phyloP scores from a whole-genome alignment of 345 rosid species.

The Populus nigra region DNA sequence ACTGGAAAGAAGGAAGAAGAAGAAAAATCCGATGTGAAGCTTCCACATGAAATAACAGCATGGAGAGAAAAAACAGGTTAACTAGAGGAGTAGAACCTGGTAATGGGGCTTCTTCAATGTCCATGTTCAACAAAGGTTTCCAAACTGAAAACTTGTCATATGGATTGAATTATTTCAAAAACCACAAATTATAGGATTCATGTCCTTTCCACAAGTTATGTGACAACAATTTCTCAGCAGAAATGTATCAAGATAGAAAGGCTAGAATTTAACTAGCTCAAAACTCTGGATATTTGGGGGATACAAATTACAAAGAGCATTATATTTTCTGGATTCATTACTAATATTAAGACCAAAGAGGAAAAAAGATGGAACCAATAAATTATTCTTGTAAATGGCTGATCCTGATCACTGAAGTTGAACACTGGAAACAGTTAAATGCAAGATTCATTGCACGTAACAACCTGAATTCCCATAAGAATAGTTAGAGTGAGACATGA shows the following conservation, averaged over 20 bases:
- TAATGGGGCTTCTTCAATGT: conserved; percentile 58
- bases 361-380: background rate
- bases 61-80: background rate
- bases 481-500: background rate
- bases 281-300: background rate
- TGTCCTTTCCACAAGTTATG: background rate
- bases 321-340: background rate
- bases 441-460: background rate
- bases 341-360: background rate
- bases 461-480: background rate
- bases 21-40: background rate
- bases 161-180: background rate
- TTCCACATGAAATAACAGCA: conserved; percentile 1
- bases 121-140: background rate
- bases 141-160: background rate
- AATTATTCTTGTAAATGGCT: background rate
- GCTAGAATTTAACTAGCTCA: background rate
- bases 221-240: background rate
- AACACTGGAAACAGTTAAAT: no score
- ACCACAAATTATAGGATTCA: background rate
- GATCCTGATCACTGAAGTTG: background rate
- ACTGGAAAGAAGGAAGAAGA: conserved; percentile 32
- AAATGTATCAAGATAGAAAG: background rate
- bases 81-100: conserved; percentile 46
- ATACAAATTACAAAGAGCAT: background rate